Evolutionary conservation across 148 eudicot genomes (phyloP).

Genomic region (Rhododendron ferrugineum): DNA sequence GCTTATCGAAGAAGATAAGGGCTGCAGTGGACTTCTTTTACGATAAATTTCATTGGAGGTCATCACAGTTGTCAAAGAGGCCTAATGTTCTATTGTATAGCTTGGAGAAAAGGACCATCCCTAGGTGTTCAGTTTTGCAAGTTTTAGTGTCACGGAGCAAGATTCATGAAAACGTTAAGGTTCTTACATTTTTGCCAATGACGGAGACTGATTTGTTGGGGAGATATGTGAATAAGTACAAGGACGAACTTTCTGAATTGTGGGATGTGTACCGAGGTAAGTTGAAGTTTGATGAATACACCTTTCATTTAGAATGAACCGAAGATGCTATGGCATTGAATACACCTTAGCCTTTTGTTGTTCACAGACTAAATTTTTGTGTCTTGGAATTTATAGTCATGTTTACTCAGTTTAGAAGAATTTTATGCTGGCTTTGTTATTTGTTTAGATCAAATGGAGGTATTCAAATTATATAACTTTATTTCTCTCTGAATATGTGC

Average conservation of each 20-base stretch:
- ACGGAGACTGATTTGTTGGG: not conserved
- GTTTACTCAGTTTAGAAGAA: too few relatives aligned
- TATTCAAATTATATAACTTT: too few relatives aligned
- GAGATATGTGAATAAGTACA: not conserved
- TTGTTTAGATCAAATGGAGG: too few relatives aligned
- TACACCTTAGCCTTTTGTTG: too few relatives aligned
- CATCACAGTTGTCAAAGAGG: not conserved
- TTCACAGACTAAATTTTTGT: too few relatives aligned
- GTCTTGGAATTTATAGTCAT: too few relatives aligned
- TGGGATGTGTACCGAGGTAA: slow-evolving; percentile 7
- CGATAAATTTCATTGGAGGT: not conserved
- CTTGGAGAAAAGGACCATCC: slow-evolving; percentile 1
- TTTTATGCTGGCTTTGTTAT: too few relatives aligned
- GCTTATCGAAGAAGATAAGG: not conserved
- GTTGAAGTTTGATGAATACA: not conserved
- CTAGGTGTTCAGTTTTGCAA: not conserved
- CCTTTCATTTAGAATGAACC: not conserved
- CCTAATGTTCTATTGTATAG: not conserved
- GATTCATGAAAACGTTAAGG: not conserved
- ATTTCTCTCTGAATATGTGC: too few relatives aligned
- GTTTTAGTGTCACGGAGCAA: not conserved
- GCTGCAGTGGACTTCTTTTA: not conserved
- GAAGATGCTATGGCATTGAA: too few relatives aligned
- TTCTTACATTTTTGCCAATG: not conserved
- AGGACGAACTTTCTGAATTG: not conserved